Conservation (phyloP, 306 rosid genomes). For the Hippophae gyantsensis region DNA sequence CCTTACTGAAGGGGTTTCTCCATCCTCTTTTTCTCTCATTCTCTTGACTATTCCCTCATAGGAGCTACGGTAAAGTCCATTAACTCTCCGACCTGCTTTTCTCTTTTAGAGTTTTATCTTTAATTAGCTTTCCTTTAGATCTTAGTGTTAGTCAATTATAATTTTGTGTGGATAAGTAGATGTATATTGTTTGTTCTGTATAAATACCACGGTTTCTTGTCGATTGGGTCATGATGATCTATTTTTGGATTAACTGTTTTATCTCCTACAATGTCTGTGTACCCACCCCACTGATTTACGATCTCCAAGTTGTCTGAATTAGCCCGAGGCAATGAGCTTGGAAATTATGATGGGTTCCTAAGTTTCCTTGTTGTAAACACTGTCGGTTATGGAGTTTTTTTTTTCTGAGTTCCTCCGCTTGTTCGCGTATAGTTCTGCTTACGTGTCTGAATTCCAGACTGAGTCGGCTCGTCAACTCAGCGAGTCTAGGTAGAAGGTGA, state of each 20-base stretch:
- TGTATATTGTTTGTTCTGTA: neutral
- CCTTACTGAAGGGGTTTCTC: conserved; percentile 46
- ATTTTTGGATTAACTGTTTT: neutral
- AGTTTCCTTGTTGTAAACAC: conserved; percentile 5
- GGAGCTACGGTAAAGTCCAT: neutral
- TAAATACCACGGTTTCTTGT: neutral
- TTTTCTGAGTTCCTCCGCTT: neutral
- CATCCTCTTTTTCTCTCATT: conserved; percentile 10
- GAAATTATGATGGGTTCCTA: neutral
- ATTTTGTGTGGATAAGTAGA: neutral
- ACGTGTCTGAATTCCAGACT: conserved; percentile 19
- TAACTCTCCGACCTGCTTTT: conserved; percentile 1
- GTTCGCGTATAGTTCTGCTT: neutral
- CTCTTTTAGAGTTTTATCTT: neutral
- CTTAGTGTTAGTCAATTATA: neutral
- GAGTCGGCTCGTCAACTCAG: conserved; percentile 28
- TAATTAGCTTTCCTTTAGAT: conserved; percentile 15
- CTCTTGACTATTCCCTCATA: neutral
- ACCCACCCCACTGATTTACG: neutral
- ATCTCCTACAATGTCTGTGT: neutral
- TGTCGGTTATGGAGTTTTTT: neutral
- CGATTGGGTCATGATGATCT: neutral
- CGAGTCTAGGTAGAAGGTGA: neutral
- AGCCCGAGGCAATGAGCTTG: too few relatives aligned
- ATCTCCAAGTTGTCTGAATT: too few relatives aligned